Base-by-base conservation (phyloP, 2,329 filamentous ascomycete species). In the Ilyonectria mors-panacis region DNA sequence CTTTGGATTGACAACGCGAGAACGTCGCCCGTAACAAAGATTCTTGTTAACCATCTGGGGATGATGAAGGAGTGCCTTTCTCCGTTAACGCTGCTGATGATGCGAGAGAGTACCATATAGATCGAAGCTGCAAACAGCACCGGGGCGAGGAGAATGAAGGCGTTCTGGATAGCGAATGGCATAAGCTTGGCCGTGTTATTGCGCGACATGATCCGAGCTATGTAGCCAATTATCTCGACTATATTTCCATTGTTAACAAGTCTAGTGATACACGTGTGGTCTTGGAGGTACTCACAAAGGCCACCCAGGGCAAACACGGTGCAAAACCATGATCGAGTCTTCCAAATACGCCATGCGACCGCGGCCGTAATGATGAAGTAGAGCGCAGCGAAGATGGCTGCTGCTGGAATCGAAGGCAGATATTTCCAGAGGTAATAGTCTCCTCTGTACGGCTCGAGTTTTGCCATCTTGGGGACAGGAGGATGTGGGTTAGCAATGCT, bases 41-140 rank as follows among this genome's bases (percentile, higher is more conserved):
- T 48, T 19, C 71, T 73, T 47, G 70, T 73, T 48, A 73, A 51
- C 70, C 70, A 73, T 23, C 61, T 59, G 12, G 47, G 15, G 17
- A 48, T 39, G 10, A 65, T 59, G 7, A 65, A 19, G 1, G 47
- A 51, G 13, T 44, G 50, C 1, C 6, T n/a, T 48, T 65, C 62
- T 4, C 88, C 7, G 88, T 88, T 73, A 3, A 48, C 44, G 26
- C 19, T 6, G 12, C 23, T 35, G 17, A 66, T 56, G 3, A 62
- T 9, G 6, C 58, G 19, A 3, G 35, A 23, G 15, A 58, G 50
- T 8, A 26, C 35, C 57, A 61, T 83, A 71, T 83, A 82, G 15
- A 82, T 72, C 0, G 77, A 77, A 0, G 80, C 79, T 9, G 83
- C 80, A 51, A 83, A 79, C 5, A 85, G 74, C 0, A 81, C 78